A percentile compares a stretch with the other conserved stretches of the same genome.
Evolutionary conservation across 768 basidiomycete species (phyloP).

Genomic region (Wakefieldia striispora): DNA sequence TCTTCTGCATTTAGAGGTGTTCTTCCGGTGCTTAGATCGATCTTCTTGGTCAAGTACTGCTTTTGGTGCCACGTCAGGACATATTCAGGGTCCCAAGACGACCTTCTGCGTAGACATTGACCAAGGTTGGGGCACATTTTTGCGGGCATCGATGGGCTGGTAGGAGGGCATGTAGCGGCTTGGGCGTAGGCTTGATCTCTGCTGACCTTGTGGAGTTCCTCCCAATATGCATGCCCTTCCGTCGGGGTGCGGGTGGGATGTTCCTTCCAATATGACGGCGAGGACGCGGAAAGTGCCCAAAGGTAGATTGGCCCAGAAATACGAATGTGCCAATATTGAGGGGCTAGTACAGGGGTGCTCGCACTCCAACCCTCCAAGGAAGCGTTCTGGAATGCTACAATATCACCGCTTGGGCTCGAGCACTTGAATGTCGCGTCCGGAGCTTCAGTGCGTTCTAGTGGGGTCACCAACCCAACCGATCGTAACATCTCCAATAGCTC

Average conservation of each 20-base stretch:
- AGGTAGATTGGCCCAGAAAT: slow-evolving; percentile 53
- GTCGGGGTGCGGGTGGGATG: slow-evolving; percentile 38
- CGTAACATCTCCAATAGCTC: slow-evolving; percentile 61
- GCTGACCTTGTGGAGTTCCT: slow-evolving; percentile 48
- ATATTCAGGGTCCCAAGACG: slow-evolving; percentile 63
- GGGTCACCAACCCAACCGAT: slow-evolving; percentile 55
- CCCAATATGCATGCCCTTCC: slow-evolving; percentile 56
- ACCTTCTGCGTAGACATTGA: slow-evolving; percentile 54
- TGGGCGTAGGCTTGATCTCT: slow-evolving; percentile 33
- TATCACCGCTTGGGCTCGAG: slow-evolving; percentile 40
- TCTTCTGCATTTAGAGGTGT: slow-evolving; percentile 53
- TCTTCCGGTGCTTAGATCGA: slow-evolving; percentile 39
- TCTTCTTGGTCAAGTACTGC: slow-evolving; percentile 56
- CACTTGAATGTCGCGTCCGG: slow-evolving; percentile 46
- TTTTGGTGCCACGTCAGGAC: slow-evolving; percentile 66
- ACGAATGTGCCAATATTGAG: slow-evolving; percentile 65
- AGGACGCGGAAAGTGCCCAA: slow-evolving; percentile 52
- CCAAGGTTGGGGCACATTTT: slow-evolving; percentile 33
- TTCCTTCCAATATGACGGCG: slow-evolving; percentile 55
- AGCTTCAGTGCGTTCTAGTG: slow-evolving; percentile 48
- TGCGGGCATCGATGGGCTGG: slow-evolving; percentile 22
- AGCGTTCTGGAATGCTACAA: slow-evolving; percentile 45
- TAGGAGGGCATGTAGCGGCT: slow-evolving; percentile 15
- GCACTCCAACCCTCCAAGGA: slow-evolving; percentile 43
- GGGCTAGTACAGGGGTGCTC: slow-evolving; percentile 46